A percentile compares a stretch with the other conserved stretches of the same genome.
Evolutionary conservation across 108 stramenopile species (phyloP).

Genomic region (Nitzschia putrida): DNA sequence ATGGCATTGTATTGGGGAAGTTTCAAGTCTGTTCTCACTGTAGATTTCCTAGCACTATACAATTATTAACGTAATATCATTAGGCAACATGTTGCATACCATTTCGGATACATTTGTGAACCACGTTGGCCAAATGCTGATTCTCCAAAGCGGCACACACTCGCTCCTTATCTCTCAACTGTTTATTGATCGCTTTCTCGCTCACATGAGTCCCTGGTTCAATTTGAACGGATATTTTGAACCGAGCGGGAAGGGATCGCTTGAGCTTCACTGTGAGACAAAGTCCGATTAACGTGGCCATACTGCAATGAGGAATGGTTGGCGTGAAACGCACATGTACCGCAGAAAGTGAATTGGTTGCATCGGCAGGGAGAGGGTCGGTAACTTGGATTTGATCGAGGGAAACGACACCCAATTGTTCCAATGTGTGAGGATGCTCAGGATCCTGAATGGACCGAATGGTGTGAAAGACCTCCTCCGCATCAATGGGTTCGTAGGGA

Average conservation of each 20-base stretch:
- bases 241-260: conserved; percentile 90
- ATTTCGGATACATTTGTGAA: conserved; percentile 91
- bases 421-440: conserved; percentile 96
- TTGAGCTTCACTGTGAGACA: conserved; percentile 93
- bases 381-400: conserved; percentile 72
- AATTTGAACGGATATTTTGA: conserved; percentile 87
- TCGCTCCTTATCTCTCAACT: conserved; percentile 97
- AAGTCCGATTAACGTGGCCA: conserved; percentile 99
- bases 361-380: conserved; percentile 23
- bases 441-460: conserved; percentile 98
- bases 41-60: too few relatives aligned
- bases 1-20: too few relatives aligned
- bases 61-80: too few relatives aligned
- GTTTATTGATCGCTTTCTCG: conserved; percentile 96
- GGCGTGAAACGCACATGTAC: conserved; percentile 66
- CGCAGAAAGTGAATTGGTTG: conserved; percentile 36
- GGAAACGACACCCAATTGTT: conserved; percentile 94
- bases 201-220: conserved; percentile 95
- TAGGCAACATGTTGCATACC: conserved; percentile 44
- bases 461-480: conserved; percentile 93
- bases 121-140: conserved; percentile 92
- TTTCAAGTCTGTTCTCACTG: too few relatives aligned
- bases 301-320: conserved; percentile 93
- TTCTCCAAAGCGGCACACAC: conserved; percentile 99
- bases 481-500: conserved; percentile 52